Evolutionary conservation across 2,329 filamentous ascomycete genomes (phyloP).

Genomic region (Bisporella sp.): DNA sequence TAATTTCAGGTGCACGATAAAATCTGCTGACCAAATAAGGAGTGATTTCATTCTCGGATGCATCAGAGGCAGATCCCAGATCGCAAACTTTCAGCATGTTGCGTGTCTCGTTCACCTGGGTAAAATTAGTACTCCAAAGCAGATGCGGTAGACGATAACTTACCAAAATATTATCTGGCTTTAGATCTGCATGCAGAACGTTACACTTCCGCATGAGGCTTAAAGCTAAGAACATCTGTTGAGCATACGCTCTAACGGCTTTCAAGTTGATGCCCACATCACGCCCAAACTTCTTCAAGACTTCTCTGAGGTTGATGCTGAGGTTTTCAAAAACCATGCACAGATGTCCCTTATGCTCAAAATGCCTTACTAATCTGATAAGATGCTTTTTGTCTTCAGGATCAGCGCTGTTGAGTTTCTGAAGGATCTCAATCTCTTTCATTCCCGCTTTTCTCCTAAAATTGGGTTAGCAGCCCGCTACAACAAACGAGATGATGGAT

Average conservation of each 20-base stretch:
- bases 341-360: conserved; percentile 90
- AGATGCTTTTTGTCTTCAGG: conserved; percentile 87
- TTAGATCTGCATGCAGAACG: conserved; percentile 91
- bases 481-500: conserved; percentile 8
- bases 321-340: conserved; percentile 97
- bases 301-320: conserved; percentile 85
- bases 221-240: conserved; percentile 88
- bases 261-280: conserved; percentile 87
- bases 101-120: conserved; percentile 66
- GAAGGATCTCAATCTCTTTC: conserved; percentile 89
- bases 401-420: conserved; percentile 80
- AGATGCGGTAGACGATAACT: background rate
- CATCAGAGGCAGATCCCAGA: conserved; percentile 89
- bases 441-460: conserved; percentile 71
- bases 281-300: conserved; percentile 91
- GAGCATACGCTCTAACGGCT: conserved; percentile 82
- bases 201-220: conserved; percentile 85
- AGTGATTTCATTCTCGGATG: conserved; percentile 84
- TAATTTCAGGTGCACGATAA: conserved; percentile 94
- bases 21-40: conserved; percentile 96
- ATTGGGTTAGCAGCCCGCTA: conserved; percentile 18
- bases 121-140: conserved; percentile 9
- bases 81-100: conserved; percentile 92
- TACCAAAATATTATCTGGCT: conserved; percentile 88
- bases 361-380: conserved; percentile 78